Evolutionary conservation across 495 filamentous ascomycete genomes (phyloP), one percentile per base, ranked within the genome.

Genomic region (Endocarpon pusillum): DNA sequence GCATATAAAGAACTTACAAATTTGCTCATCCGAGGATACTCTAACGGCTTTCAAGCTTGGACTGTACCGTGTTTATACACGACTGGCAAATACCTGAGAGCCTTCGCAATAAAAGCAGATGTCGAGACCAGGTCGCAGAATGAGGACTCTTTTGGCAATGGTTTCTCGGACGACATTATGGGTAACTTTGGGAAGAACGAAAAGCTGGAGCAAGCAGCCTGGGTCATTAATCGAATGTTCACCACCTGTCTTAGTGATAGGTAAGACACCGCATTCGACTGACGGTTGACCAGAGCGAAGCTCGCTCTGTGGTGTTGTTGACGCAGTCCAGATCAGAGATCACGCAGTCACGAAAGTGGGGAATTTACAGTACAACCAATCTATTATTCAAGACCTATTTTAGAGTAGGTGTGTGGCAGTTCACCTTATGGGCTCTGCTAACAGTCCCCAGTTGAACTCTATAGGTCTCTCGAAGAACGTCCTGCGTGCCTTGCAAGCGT

Each of bases 361-460:
- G 81, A 0, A 73, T 87, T 26, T 97, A 96, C 58, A 78, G 86
- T 51, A 83, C 77, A 24, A 80, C 80, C 38, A 94, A 92, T 45
- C 68, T 96, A 1, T 59, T 94, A 6, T 96, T 97, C 69, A 96
- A 94, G 55, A 94, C 84, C 4, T 93, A 96, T 49, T 97, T 96
- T 69, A 91, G 81, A 60, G 69, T 66, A 53, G 22, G 12, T 34
- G 26, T 20, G 3, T 25, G 10, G 8, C n/a, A 25, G 8, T 12
- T 12, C 23, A 8, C 23, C 23, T 8, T 12, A 25, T 8, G 8
- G 23, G 21, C 12, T 33, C 2, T 18, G 28, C 41, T 39, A 23
- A 36, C 3, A 33, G n/a, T 34, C 17, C 32, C 9, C 42, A 75
- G 64, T 62, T 97, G 33, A 92, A 89, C 54, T 75, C 77, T 25